phyloP scores from a whole-genome alignment of 768 basidiomycete genomes.

The Podaxis sp. region DNA sequence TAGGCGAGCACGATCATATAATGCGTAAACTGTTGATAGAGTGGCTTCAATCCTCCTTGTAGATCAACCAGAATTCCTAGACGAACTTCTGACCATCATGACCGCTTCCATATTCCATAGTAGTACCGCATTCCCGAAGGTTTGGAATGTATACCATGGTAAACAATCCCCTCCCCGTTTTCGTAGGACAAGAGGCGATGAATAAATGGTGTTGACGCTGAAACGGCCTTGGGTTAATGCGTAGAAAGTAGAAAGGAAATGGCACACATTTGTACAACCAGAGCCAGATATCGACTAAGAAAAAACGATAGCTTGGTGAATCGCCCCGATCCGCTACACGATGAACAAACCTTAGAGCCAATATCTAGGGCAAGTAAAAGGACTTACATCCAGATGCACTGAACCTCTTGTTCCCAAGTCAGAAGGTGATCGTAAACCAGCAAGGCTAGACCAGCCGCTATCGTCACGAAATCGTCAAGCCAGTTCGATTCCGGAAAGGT shows the following conservation, averaged over 20 bases:
- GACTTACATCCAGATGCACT: not conserved
- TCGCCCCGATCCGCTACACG: too few species aligned
- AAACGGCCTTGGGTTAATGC: not conserved
- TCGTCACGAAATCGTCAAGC: not conserved
- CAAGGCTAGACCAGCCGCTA: not conserved
- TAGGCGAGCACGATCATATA: not conserved
- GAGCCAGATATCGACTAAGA: too few species aligned
- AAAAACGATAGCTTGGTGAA: too few species aligned
- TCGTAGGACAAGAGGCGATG: not conserved
- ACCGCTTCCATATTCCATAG: not conserved
- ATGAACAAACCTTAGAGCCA: too few species aligned
- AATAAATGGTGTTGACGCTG: conserved; percentile 1
- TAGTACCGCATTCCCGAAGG: not conserved
- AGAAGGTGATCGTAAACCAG: not conserved
- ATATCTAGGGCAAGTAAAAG: not conserved
- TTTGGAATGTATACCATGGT: not conserved
- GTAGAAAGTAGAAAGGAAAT: not conserved
- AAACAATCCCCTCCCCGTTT: not conserved
- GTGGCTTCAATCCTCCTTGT: not conserved
- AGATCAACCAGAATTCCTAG: not conserved
- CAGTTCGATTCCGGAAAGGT: not conserved
- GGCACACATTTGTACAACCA: too few species aligned
- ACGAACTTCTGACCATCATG: conserved; percentile 10
- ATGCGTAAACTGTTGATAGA: not conserved
- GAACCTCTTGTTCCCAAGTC: conserved; percentile 3